phyloP scores from a whole-genome alignment of 1,139 yeast species.

The Taphrina confusa region DNA sequence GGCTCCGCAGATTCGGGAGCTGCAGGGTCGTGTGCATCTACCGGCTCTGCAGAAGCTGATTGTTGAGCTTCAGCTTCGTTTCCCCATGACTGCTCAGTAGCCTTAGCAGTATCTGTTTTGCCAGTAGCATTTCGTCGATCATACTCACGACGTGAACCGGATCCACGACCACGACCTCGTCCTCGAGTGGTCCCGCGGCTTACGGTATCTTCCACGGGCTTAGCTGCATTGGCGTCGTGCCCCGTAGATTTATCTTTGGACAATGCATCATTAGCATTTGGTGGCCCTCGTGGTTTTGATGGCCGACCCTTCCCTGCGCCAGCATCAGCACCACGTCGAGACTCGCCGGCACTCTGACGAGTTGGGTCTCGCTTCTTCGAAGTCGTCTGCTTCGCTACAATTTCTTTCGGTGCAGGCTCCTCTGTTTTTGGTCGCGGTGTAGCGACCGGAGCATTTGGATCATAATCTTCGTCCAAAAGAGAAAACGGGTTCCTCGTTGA shows the following conservation, averaged over 20 bases:
- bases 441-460: conserved; percentile 5
- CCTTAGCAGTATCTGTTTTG: conserved; percentile 73
- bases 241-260: conserved; percentile 34
- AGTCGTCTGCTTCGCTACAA: conserved; percentile 78
- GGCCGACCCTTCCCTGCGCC: conserved; percentile 51
- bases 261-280: conserved; percentile 48
- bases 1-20: conserved; percentile 69
- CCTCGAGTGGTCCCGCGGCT: conserved; percentile 57
- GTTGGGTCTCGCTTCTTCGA: conserved; percentile 86
- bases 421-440: conserved; percentile 6
- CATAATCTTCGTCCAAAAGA: conserved; percentile 24
- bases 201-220: conserved; percentile 43
- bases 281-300: conserved; percentile 59
- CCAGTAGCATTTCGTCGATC: conserved; percentile 41
- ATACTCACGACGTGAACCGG: conserved; percentile 51
- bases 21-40: conserved; percentile 65
- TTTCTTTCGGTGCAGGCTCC: conserved; percentile 60
- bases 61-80: conserved; percentile 38
- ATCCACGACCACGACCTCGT: conserved; percentile 36
- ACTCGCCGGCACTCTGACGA: conserved; percentile 45
- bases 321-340: conserved; percentile 21
- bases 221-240: conserved; percentile 45
- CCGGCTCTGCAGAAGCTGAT: conserved; percentile 51
- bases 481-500: conserved; percentile 32
- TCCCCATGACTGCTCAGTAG: conserved; percentile 84